Conservation (phyloP, 1,284 basidiomycete genomes). For the Leccinum proximum region DNA sequence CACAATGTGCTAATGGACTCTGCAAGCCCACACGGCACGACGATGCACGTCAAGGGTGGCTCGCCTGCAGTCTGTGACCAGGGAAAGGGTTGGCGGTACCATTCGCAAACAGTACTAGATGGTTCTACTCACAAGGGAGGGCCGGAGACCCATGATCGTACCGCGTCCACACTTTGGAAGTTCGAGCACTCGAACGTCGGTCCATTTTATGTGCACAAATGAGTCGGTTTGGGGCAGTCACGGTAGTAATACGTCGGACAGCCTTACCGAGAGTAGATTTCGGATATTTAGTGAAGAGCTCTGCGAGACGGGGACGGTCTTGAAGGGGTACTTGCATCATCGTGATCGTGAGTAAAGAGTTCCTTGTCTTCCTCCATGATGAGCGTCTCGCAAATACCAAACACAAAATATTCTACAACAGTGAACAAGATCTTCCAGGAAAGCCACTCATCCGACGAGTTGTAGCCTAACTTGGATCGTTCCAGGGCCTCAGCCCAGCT, state of each 20-base stretch:
- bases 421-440: too few relatives aligned
- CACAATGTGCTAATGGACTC: slow-evolving; percentile 60
- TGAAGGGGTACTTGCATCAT: slow-evolving; percentile 20
- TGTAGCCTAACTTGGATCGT: too few relatives aligned
- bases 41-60: slow-evolving; percentile 35
- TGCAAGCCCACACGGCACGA: slow-evolving; percentile 65
- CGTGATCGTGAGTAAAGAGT: background rate
- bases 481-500: too few relatives aligned
- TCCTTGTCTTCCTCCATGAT: slow-evolving; percentile 16
- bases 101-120: background rate
- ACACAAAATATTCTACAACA: too few relatives aligned
- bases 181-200: slow-evolving; percentile 57
- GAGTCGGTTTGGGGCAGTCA: background rate
- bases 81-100: background rate
- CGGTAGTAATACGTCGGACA: background rate
- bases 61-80: slow-evolving; percentile 21
- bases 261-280: slow-evolving; percentile 42
- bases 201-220: slow-evolving; percentile 45
- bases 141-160: slow-evolving; percentile 57
- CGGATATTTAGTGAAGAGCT: slow-evolving; percentile 50
- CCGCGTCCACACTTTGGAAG: slow-evolving; percentile 51
- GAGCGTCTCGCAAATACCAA: slow-evolving; percentile 2
- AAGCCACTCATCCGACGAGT: too few relatives aligned
- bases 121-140: slow-evolving; percentile 43
- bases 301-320: slow-evolving; percentile 17